Base-by-base conservation (phyloP, 176 grass and related monocot species). In the Bonia amplexicaulis region DNA sequence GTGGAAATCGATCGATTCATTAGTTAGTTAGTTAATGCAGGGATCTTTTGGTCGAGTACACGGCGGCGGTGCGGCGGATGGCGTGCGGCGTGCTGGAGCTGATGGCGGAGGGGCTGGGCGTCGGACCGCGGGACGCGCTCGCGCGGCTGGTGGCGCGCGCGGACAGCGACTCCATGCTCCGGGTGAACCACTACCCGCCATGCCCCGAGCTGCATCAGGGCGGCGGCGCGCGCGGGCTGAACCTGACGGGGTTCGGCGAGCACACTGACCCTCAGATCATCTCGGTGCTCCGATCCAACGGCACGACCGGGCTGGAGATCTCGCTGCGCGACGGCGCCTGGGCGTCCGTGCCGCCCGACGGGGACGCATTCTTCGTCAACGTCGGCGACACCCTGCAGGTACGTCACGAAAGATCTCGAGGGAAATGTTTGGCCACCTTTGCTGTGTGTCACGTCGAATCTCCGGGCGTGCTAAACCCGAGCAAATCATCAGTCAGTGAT, bases 181-280 rank as follows among this genome's bases (percentile, higher is more conserved):
- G 92, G 66, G 79, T 97, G 77, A 97, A 97, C 69, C 95, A 97
- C 80, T 97, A 97, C 84, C 95, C 90, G 42, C 92, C 86, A 33
- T 88, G 90, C 15, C 90, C 90, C 4, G 86, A 74, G 12, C 66
- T 84, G 45, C 80, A 44, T 9, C 42, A 73, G 61, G 88, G 33
- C 42, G 67, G 6, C 51, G 74, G 16, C 57, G 78, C 27, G 37
- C 37, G 37, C 42, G 65, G 68, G 69, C 62, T 10, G 54, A 39
- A 31, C 77, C 66, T 95, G 20, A 97, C 95, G 19, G 95, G 95
- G n/a, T 97, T 97, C 80, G 95, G 95, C 42, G 92, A 95, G 89
- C 95, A 97, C 91, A 97, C 95, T 0, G 95, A 97, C 78, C 95
- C 95, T 8, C 95, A 97, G 85, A 86, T 97, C 81, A 88, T 97